phyloP scores from a whole-genome alignment of 495 filamentous ascomycete species.

The Penicillium nucicola region DNA sequence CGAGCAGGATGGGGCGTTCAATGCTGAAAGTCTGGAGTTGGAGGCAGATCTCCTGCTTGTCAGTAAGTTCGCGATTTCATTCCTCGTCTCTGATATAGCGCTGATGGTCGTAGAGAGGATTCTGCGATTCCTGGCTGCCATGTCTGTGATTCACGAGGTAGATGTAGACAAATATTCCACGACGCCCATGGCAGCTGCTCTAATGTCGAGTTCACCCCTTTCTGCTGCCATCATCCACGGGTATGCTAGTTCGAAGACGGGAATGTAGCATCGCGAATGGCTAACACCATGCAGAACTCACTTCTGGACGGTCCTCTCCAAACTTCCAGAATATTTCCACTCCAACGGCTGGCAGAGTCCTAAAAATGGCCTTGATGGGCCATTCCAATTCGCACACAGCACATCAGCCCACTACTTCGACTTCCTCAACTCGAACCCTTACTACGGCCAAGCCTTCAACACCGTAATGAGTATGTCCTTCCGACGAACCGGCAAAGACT shows the following conservation, averaged over 20 bases:
- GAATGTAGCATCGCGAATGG: neutral
- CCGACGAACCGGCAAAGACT: conserved; percentile 11
- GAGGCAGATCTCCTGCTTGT: conserved; percentile 15
- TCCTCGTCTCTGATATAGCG: neutral
- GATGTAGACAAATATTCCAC: conserved; percentile 2
- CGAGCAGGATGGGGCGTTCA: neutral
- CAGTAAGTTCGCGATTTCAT: conserved; percentile 6
- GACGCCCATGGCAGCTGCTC: conserved; percentile 10
- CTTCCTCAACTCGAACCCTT: conserved; percentile 1
- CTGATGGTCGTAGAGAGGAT: conserved; percentile 4
- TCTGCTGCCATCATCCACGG: conserved; percentile 14
- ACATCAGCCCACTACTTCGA: conserved; percentile 3
- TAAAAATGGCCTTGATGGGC: neutral
- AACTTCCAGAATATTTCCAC: conserved; percentile 7
- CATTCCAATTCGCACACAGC: neutral
- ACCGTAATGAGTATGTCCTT: conserved; percentile 18
- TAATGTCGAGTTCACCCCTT: conserved; percentile 11
- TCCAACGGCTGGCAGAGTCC: conserved; percentile 5
- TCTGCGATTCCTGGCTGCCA: conserved; percentile 13
- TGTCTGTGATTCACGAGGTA: conserved; percentile 10
- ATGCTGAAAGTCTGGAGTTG: neutral
- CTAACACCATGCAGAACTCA: neutral
- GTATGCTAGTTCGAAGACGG: neutral
- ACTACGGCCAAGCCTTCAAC: conserved; percentile 7
- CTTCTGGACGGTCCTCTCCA: neutral